Conservation (phyloP, 345 rosid species). For the Ailanthus altissimus region DNA sequence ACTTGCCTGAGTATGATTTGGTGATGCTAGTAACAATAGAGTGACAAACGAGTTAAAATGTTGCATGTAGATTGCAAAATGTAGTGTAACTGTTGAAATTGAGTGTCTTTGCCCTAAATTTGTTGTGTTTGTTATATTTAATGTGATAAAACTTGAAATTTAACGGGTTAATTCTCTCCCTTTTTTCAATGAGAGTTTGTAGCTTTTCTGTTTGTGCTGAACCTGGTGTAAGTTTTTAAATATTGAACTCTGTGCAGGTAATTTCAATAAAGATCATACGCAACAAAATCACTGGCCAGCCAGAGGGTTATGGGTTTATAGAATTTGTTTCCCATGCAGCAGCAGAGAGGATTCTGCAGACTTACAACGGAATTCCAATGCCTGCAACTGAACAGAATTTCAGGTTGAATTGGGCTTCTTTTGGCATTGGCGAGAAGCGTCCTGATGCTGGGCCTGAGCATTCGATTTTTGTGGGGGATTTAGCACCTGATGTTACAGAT, state of each 20-base stretch:
- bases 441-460: conserved; percentile 92
- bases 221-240: background rate
- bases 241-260: conserved; percentile 44
- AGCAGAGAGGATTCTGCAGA: conserved; percentile 83
- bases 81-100: background rate
- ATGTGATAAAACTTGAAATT: background rate
- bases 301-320: conserved; percentile 96
- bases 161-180: background rate
- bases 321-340: conserved; percentile 89
- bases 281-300: conserved; percentile 89
- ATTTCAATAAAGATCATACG: conserved; percentile 90
- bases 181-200: background rate
- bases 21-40: background rate
- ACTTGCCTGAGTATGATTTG: background rate
- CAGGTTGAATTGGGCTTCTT: conserved; percentile 97
- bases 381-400: conserved; percentile 84
- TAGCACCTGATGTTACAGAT: conserved; percentile 93
- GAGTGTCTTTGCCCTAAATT: background rate
- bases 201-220: background rate
- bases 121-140: no score
- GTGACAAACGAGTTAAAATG: background rate
- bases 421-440: conserved; percentile 86
- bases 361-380: conserved; percentile 85
- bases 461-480: conserved; percentile 95
- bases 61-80: background rate